Percentiles rank a stretch among this genome's conserved stretches.
These are phyloP conservation scores for Pyronema omphalodes DNA, from an alignment of 495 filamentous ascomycete genomes.

Conservation along the genomic window DNA sequence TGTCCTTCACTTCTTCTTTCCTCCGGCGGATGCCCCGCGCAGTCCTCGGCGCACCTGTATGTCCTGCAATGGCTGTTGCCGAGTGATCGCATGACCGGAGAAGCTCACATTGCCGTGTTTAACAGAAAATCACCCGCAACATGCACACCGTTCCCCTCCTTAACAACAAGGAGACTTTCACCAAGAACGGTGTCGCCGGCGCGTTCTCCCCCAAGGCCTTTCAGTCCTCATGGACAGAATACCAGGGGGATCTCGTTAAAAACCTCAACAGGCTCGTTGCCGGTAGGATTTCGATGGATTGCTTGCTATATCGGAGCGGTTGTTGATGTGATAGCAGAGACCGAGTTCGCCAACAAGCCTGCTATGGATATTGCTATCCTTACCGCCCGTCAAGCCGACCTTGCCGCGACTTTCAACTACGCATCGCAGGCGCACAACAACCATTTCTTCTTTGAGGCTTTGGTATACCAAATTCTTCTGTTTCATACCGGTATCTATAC, in stretches of 20 bases:
- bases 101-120: background rate
- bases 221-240: conserved; percentile 62
- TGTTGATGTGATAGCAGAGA: conserved; percentile 28
- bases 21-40: background rate
- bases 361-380: conserved; percentile 51
- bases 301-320: conserved; percentile 2
- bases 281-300: conserved; percentile 33
- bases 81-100: no score
- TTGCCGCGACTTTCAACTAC: conserved; percentile 75
- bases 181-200: conserved; percentile 42
- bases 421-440: conserved; percentile 95
- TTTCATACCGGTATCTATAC: background rate
- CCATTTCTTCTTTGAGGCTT: conserved; percentile 73
- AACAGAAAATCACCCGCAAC: background rate
- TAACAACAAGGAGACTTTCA: conserved; percentile 21
- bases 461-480: conserved; percentile 28
- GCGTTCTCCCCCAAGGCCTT: conserved; percentile 49
- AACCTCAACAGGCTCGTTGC: conserved; percentile 55
- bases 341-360: conserved; percentile 36
- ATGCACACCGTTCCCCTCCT: background rate
- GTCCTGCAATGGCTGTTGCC: background rate
- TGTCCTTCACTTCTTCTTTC: background rate
- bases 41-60: background rate
- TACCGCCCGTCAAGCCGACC: conserved; percentile 56
- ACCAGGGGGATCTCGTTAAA: conserved; percentile 52